Percentiles rank a stretch among this genome's conserved stretches.
These are phyloP conservation scores for Gastrolobium bilobum DNA, from an alignment of 306 rosid species.

Conservation along the genomic window DNA sequence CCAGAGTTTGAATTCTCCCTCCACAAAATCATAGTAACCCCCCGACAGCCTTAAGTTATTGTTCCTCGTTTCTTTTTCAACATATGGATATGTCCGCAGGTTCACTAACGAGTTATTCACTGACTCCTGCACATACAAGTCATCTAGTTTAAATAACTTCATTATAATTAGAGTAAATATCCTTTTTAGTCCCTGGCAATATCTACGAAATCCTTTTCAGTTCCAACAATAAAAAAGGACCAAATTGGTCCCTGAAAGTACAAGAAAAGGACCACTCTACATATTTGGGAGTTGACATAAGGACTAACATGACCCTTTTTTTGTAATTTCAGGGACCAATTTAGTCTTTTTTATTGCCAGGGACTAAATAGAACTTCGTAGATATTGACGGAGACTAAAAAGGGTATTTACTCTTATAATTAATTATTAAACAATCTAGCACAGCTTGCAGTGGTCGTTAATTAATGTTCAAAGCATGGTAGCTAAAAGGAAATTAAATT, in stretches of 20 bases:
- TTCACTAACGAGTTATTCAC: slow-evolving; percentile 69
- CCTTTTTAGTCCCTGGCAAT: too few relatives aligned
- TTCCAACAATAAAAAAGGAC: too few relatives aligned
- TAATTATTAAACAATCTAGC: background rate
- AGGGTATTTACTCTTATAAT: too few relatives aligned
- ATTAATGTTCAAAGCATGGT: background rate
- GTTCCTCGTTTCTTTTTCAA: slow-evolving; percentile 42
- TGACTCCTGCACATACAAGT: slow-evolving; percentile 59
- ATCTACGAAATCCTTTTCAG: too few relatives aligned
- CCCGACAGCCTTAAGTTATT: slow-evolving; percentile 52
- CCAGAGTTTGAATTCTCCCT: slow-evolving; percentile 67
- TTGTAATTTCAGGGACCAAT: too few relatives aligned
- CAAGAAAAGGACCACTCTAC: too few relatives aligned
- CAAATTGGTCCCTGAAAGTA: too few relatives aligned
- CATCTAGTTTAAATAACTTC: background rate
- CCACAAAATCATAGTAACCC: slow-evolving; percentile 72
- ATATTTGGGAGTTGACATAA: too few relatives aligned
- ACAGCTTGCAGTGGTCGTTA: background rate
- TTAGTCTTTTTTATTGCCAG: too few relatives aligned
- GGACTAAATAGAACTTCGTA: too few relatives aligned
- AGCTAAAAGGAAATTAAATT: background rate
- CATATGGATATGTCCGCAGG: slow-evolving; percentile 66
- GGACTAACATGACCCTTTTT: too few relatives aligned
- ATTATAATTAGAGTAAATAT: background rate
- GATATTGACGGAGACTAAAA: too few relatives aligned